These are phyloP conservation scores for Petunia secreta DNA, from an alignment of 257 asterid species.

Conservation along the genomic window DNA sequence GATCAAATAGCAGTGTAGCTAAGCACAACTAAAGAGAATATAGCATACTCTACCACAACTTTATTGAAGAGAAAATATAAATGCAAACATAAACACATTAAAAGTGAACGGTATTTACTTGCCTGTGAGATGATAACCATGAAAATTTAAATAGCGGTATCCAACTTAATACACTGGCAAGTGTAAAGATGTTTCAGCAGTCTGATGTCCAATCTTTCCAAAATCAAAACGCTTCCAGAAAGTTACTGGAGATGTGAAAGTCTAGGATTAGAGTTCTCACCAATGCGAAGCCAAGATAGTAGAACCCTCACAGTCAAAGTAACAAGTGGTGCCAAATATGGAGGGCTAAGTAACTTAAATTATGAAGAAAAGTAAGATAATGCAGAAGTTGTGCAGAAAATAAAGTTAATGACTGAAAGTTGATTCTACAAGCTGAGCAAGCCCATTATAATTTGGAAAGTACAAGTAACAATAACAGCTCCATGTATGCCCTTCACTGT, in stretches of 20 bases:
- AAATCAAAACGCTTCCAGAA: too few species aligned
- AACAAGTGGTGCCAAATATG: constrained; percentile 64
- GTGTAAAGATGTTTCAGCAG: constrained; percentile 36
- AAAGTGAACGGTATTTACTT: constrained; percentile 15
- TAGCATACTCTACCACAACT: too few species aligned
- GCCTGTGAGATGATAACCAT: constrained; percentile 63
- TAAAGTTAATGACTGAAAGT: neutral
- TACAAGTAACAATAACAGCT: constrained; percentile 60
- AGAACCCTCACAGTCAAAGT: constrained; percentile 68
- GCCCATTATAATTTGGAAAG: constrained; percentile 64
- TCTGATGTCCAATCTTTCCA: too few species aligned
- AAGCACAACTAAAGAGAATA: neutral
- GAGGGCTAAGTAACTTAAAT: constrained; percentile 61
- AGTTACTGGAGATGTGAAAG: too few species aligned
- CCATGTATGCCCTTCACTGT: constrained; percentile 78
- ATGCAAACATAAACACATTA: neutral
- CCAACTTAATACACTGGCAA: constrained; percentile 60
- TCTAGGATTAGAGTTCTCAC: constrained; percentile 37
- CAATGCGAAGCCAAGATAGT: constrained; percentile 66
- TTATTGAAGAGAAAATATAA: neutral
- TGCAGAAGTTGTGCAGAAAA: neutral
- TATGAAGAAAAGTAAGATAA: neutral
- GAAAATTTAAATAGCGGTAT: constrained; percentile 50
- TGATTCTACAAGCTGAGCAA: constrained; percentile 65
- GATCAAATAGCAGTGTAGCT: neutral